Percentiles rank a stretch among this genome's conserved stretches.
Evolutionary conservation across 441 rosid genomes (phyloP).

Genomic region (Erodium moschatum): DNA sequence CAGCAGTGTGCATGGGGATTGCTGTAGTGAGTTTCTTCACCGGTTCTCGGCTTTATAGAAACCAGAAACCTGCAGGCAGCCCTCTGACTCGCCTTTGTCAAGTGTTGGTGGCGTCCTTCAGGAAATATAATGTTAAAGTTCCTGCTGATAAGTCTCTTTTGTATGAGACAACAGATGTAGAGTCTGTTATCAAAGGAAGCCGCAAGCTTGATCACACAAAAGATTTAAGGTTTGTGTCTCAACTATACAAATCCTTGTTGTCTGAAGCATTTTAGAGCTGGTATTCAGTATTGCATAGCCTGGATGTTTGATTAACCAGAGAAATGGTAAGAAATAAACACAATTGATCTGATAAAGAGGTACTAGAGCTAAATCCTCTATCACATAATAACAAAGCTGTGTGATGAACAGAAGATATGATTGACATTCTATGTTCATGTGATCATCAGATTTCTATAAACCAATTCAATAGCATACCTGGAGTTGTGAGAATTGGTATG

Average conservation of each 20-base stretch:
- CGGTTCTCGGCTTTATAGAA: conserved; percentile 54
- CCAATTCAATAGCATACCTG: too few species aligned
- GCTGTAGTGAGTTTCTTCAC: conserved; percentile 70
- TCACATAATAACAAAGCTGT: too few species aligned
- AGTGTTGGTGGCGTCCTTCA: conserved; percentile 69
- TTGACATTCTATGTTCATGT: too few species aligned
- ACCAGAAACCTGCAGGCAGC: conserved; percentile 89
- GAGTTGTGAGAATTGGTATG: too few species aligned
- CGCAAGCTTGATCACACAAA: conserved; percentile 67
- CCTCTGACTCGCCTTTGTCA: conserved; percentile 71
- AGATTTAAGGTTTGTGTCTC: conserved; percentile 37
- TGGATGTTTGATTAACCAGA: too few species aligned
- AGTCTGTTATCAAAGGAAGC: conserved; percentile 64
- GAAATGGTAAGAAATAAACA: too few species aligned
- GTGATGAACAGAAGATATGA: too few species aligned
- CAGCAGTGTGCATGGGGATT: conserved; percentile 68
- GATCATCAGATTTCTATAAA: too few species aligned
- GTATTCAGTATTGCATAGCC: too few species aligned
- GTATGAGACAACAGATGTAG: conserved; percentile 53
- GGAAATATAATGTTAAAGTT: conserved; percentile 52
- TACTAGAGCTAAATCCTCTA: too few species aligned
- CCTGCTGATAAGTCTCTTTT: conserved; percentile 69
- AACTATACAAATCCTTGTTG: not conserved
- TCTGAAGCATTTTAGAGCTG: too few species aligned
- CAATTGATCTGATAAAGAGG: too few species aligned